Evolutionary conservation across 164 flowering plant species (phyloP).

Genomic region (Aristolochia fimbriata): DNA sequence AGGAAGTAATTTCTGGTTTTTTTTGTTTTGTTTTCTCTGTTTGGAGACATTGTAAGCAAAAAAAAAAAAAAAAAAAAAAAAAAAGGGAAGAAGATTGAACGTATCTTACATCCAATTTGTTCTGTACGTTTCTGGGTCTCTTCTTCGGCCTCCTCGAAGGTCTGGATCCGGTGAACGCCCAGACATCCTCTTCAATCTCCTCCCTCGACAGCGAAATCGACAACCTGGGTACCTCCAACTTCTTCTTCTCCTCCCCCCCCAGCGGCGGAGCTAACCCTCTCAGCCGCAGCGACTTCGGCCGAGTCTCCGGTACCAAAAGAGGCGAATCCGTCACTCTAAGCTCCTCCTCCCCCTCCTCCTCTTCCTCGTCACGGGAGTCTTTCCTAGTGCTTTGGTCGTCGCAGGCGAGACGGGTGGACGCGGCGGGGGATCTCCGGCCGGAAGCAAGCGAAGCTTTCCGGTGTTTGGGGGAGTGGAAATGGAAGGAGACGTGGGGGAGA

Average conservation of each 20-base stretch:
- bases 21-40: too few species aligned
- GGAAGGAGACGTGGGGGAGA: too few species aligned
- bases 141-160: constrained; percentile 74
- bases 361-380: constrained; percentile 44
- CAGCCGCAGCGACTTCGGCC: constrained; percentile 17
- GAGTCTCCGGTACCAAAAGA: constrained; percentile 15
- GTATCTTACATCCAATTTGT: background rate
- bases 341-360: constrained; percentile 3
- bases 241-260: constrained; percentile 16
- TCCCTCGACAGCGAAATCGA: constrained; percentile 35
- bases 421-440: constrained; percentile 4
- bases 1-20: too few species aligned
- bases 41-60: too few species aligned
- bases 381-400: background rate
- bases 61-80: too few species aligned
- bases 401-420: background rate
- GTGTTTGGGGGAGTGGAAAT: background rate
- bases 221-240: constrained; percentile 30
- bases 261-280: constrained; percentile 8
- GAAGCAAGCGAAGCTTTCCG: background rate
- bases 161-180: constrained; percentile 34
- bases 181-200: constrained; percentile 75
- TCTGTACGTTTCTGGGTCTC: constrained; percentile 42
- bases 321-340: constrained; percentile 18
- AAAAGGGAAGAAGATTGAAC: too few species aligned